Percentiles rank a stretch among this genome's conserved stretches.
These are phyloP conservation scores for Helicocarpus griseus DNA, from an alignment of 2,329 filamentous ascomycete genomes.

Conservation along the genomic window DNA sequence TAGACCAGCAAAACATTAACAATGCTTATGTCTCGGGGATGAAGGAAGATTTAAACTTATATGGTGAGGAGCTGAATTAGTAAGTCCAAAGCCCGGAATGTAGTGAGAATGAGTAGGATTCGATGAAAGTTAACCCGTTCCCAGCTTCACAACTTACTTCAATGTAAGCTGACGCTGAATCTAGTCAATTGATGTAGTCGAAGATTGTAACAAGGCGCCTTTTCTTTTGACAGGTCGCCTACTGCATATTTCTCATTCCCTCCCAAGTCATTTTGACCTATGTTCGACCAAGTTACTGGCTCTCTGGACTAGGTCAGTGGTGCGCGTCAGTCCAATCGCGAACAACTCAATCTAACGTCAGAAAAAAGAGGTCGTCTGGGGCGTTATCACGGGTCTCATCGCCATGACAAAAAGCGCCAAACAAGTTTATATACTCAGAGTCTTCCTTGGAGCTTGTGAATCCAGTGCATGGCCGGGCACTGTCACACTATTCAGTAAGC, in stretches of 20 bases:
- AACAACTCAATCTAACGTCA: no score
- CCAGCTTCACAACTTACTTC: not conserved
- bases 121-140: not conserved
- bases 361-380: conserved; percentile 19
- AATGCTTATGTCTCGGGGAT: conserved; percentile 22
- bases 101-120: not conserved
- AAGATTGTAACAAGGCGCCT: no score
- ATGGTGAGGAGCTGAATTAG: conserved; percentile 14
- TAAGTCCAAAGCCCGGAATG: not conserved
- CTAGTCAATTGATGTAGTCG: no score
- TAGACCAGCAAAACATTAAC: not conserved
- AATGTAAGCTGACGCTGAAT: not conserved
- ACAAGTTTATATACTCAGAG: conserved; percentile 22
- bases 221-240: not conserved
- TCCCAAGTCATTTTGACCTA: not conserved
- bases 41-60: conserved; percentile 16
- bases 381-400: conserved; percentile 21
- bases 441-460: conserved; percentile 23
- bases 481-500: conserved; percentile 23
- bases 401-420: conserved; percentile 21
- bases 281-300: conserved; percentile 20
- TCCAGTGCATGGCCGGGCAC: conserved; percentile 22
- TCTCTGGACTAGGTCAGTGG: conserved; percentile 13
- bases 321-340: no score
- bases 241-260: not conserved